phyloP scores from a whole-genome alignment of 768 basidiomycete genomes.

The Mycena indigotica region DNA sequence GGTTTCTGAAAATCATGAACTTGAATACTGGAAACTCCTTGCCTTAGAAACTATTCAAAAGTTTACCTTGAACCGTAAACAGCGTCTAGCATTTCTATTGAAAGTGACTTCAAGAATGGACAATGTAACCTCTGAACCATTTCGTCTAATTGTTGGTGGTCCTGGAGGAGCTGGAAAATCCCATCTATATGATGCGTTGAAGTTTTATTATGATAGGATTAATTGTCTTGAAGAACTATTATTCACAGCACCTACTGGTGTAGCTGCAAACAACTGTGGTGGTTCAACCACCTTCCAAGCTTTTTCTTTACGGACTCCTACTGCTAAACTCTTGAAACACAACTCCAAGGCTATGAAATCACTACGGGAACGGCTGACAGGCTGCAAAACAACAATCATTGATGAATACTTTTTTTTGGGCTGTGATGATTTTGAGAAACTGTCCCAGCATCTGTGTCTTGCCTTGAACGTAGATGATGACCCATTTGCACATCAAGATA shows the following conservation, averaged over 20 bases:
- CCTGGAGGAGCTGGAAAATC: slow-evolving; percentile 29
- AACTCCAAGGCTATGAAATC: slow-evolving; percentile 6
- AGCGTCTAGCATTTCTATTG: slow-evolving; percentile 17
- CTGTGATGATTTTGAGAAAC: slow-evolving; percentile 11
- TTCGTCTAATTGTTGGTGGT: slow-evolving; percentile 22
- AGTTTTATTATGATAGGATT: slow-evolving; percentile 7
- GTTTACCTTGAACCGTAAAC: slow-evolving; percentile 22
- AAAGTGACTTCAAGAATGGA: slow-evolving; percentile 4
- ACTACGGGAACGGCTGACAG: neutral
- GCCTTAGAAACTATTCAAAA: slow-evolving; percentile 4
- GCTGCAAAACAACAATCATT: slow-evolving; percentile 7
- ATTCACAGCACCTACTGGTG: slow-evolving; percentile 25
- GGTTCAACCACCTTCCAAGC: slow-evolving; percentile 20
- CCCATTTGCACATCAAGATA: slow-evolving; percentile 12
- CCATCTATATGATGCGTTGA: slow-evolving; percentile 20
- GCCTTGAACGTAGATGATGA: slow-evolving; percentile 8
- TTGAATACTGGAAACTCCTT: slow-evolving; percentile 8
- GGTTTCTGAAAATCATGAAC: neutral
- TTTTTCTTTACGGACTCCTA: slow-evolving; percentile 1
- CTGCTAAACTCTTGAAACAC: neutral
- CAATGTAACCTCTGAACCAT: slow-evolving; percentile 5
- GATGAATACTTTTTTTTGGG: slow-evolving; percentile 20
- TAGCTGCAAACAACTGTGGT: slow-evolving; percentile 21
- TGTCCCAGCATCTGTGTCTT: slow-evolving; percentile 13
- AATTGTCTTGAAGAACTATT: neutral